Evolutionary conservation across 1,139 yeast species (phyloP), one percentile per base, ranked within the genome.

Genomic region (Candida tetrigidarum): DNA sequence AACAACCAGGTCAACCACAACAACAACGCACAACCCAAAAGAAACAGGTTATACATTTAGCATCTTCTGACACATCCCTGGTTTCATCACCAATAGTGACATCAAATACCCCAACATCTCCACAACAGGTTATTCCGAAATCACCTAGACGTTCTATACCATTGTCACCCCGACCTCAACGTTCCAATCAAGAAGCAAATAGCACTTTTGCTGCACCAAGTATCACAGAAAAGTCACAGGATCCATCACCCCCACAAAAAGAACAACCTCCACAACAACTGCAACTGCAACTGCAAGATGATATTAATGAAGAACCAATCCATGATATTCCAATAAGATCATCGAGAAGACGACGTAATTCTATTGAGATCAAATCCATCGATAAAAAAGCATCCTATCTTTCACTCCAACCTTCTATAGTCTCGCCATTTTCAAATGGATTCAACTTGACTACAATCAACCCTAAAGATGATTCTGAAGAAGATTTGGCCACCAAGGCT

Each of bases 311-410:
- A 11, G 19, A 12, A 19, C 29, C 36, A 4, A 19, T 43, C 6
- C 25, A 37, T 8, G 51, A 44, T 11, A 38, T 51, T 9, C 56
- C 56, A 3, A 42, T 49, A 39, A 43, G 56, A 36, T 53, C 56
- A 8, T 41, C 52, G 5, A 41, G 56, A 39, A 44, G 56, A 39
- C 39, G 54, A 32, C 44, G 41, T 7, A 47, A 51, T 37, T 43
- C 50, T 4, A 27, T 12, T 9, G 44, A 40, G 3, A 26, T 35
- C 3, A 44, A 40, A 37, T n/a, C 26, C 16, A 5, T 34, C 9
- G 42, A 34, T 19, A 39, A 27, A 15, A 39, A 32, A 26, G 33
- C 26, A 12, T 41, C 45, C n/a, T 25, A 18, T 8, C 5, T 39
- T 15, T 42, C 45, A 7, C 27, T 36, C 16, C 41, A 36, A 8